Percentiles rank a stretch among this genome's conserved stretches.
phyloP scores from a whole-genome alignment of 257 asterid species.

The Misopates orontium region DNA sequence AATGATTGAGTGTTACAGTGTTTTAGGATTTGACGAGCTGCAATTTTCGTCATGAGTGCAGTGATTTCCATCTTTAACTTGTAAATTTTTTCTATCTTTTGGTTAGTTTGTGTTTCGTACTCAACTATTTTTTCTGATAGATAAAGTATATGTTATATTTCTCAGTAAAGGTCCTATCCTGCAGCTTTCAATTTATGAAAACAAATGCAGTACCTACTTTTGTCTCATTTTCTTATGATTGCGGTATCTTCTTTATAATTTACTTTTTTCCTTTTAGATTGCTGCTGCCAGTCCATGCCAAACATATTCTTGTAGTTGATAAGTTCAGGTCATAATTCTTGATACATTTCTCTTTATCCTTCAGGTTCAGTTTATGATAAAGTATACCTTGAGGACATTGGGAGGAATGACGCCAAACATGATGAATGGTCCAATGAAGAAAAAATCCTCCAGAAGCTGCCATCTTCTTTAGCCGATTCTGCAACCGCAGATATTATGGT shows the following conservation, averaged over 20 bases:
- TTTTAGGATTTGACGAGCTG: no score
- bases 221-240: not conserved
- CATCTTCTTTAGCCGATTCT: slow-evolving; percentile 27
- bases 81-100: no score
- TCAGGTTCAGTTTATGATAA: slow-evolving; percentile 33
- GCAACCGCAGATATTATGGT: slow-evolving; percentile 32
- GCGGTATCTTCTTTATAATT: not conserved
- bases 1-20: no score
- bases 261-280: slow-evolving; percentile 1
- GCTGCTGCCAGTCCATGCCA: not conserved
- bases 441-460: slow-evolving; percentile 28
- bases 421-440: slow-evolving; percentile 33
- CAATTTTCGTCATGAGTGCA: no score
- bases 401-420: slow-evolving; percentile 28
- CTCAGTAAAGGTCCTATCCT: no score
- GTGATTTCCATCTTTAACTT: no score
- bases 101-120: no score
- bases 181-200: not conserved
- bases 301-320: not conserved
- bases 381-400: slow-evolving; percentile 26
- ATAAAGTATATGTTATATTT: no score
- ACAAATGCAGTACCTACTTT: not conserved
- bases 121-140: no score
- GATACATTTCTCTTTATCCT: slow-evolving; percentile 1
- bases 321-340: slow-evolving; percentile 1